Base-by-base conservation (phyloP, 306 rosid species). In the Gillenia trifoliata region DNA sequence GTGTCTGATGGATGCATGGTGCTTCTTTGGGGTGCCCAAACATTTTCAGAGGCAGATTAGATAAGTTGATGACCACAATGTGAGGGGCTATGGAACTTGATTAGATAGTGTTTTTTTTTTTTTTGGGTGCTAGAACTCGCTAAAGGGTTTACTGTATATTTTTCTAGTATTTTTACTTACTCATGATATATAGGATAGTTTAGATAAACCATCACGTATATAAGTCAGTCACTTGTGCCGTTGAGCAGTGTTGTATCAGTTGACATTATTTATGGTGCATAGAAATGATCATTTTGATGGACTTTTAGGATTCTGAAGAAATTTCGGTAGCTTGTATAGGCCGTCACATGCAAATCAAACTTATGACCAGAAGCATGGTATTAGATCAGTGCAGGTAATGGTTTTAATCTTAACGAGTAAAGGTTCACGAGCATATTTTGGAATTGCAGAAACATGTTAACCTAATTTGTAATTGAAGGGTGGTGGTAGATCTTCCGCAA, bases 281-380 rank as follows among this genome's bases (percentile, higher is more conserved):
- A 23, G 71, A 70, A 50, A 23, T 65, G 29, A 22, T 67, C 57
- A 4, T 38, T 19, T 55, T 31, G 9, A 72, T 79, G 68, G 41
- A 34, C 66, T 84, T 31, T 80, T 86, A 94, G 99, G 99, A 92
- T 77, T 94, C 90, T 67, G 87, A 74, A 1, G 97, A 94, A 86
- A 94, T 94, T 97, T 88, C 99, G 49, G 2, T 59, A 61, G 97
- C 99, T 40, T 92, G n/a, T n/a, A 94, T 73, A 86, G 99, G 85
- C 97, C 97, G 47, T 94, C 99, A 34, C 99, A 94, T 76, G 99
- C 99, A 4, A 97, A 94, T 85, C 97, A 94, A 67, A 94, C 99
- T 64, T 92, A 94, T 78, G 99, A 94, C 87, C 87, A 87, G 96
- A 94, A 94, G 88, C 92, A 92, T 31, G 99, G 99, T 68, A 83